A percentile compares a stretch with the other conserved stretches of the same genome.
Conservation (phyloP, 345 rosid species). For the Gossypium longicalyx region DNA sequence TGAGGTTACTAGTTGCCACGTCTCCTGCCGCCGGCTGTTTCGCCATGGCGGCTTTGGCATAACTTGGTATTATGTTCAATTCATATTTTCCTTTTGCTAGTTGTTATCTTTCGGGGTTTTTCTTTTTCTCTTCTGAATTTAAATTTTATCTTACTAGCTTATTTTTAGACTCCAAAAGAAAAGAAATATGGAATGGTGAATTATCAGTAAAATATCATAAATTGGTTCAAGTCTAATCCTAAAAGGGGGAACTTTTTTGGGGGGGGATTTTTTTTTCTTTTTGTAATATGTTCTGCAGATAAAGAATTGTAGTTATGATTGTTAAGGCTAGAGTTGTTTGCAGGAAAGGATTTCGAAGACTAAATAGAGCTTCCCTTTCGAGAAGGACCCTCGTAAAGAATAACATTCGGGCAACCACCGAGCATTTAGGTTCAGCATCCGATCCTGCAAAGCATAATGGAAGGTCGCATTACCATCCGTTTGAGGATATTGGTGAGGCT, state of each 20-base stretch:
- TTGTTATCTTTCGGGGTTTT: not conserved
- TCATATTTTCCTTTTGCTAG: not conserved
- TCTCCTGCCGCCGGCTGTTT: slow-evolving; percentile 35
- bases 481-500: slow-evolving; percentile 65
- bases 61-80: slow-evolving; percentile 39
- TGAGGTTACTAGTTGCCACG: slow-evolving; percentile 39
- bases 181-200: not conserved
- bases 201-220: not conserved
- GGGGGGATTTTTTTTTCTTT: not conserved
- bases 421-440: slow-evolving; percentile 51
- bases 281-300: not conserved
- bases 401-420: slow-evolving; percentile 55
- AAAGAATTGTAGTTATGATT: not conserved
- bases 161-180: not conserved
- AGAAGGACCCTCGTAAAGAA: slow-evolving; percentile 42
- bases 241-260: not conserved
- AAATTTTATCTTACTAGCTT: not conserved
- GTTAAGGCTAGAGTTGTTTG: slow-evolving; percentile 12
- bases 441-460: slow-evolving; percentile 58
- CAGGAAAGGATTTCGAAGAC: slow-evolving; percentile 45
- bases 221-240: not conserved
- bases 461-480: slow-evolving; percentile 61
- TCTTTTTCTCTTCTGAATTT: not conserved
- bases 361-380: slow-evolving; percentile 26
- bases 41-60: slow-evolving; percentile 35